Percentiles rank a stretch among this genome's conserved stretches.
Evolutionary conservation across 768 basidiomycete genomes (phyloP).

Genomic region (Amanita inopinata): DNA sequence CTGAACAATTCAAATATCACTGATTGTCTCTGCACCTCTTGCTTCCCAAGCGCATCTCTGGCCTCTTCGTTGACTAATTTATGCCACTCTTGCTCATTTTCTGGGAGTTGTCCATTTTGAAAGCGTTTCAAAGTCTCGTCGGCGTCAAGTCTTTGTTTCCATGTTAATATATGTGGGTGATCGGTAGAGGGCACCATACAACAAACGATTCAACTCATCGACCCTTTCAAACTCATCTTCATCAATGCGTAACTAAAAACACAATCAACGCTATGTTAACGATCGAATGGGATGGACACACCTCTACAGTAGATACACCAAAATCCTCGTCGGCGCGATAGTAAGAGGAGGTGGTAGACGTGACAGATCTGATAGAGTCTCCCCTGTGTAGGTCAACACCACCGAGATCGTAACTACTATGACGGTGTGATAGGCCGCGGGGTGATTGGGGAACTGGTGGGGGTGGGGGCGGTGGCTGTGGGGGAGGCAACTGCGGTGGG

Average conservation of each 20-base stretch:
- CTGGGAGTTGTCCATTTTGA: conserved; percentile 54
- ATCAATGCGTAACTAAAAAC: not conserved
- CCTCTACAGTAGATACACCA: conserved; percentile 18
- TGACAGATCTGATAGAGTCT: not conserved
- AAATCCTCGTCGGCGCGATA: conserved; percentile 18
- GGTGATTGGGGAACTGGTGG: not conserved
- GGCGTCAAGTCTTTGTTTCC: conserved; percentile 40
- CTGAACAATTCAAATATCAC: conserved; percentile 86
- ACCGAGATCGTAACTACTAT: not conserved
- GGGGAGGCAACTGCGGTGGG: conserved; percentile 26
- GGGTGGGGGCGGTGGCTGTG: not conserved
- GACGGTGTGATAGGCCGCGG: not conserved
- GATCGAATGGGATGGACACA: conserved; percentile 6
- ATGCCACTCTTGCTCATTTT: conserved; percentile 78
- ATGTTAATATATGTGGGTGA: conserved; percentile 23
- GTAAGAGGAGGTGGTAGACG: conserved; percentile 9
- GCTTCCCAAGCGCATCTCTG: conserved; percentile 56
- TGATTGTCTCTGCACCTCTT: conserved; percentile 79
- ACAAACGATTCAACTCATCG: conserved; percentile 1
- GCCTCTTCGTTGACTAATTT: conserved; percentile 67
- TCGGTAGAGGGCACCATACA: conserved; percentile 16
- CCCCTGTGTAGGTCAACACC: conserved; percentile 4
- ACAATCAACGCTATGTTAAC: not conserved
- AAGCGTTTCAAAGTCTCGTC: conserved; percentile 59
- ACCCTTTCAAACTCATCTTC: not conserved